Percentiles rank a stretch among this genome's conserved stretches.
phyloP scores from a whole-genome alignment of 441 rosid genomes.

The Erodium moschatum region DNA sequence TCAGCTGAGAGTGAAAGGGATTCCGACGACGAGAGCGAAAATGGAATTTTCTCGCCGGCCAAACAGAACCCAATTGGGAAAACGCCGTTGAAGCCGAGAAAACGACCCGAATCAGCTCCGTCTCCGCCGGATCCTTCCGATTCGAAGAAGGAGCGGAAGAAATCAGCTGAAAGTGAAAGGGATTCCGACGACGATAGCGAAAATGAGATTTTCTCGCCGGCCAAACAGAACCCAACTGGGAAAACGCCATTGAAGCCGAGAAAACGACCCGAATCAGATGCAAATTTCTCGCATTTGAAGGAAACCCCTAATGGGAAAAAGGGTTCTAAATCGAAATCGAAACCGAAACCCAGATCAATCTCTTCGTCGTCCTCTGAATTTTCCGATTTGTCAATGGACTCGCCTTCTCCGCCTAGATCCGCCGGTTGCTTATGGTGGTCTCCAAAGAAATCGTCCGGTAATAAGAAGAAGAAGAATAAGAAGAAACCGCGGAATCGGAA shows the following conservation, averaged over 20 bases:
- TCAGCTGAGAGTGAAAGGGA: neutral
- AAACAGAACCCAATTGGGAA: constrained; percentile 6
- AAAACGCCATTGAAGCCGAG: constrained; percentile 7
- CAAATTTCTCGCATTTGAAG: constrained; percentile 9
- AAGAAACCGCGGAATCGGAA: constrained; percentile 10
- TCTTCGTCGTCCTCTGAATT: constrained; percentile 25
- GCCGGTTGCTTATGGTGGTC: constrained; percentile 63
- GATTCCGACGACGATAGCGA: neutral
- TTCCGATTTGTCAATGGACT: constrained; percentile 19
- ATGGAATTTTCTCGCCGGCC: constrained; percentile 9
- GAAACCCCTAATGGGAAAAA: constrained; percentile 24
- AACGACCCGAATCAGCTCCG: neutral
- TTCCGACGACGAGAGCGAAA: neutral
- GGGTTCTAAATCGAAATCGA: constrained; percentile 20
- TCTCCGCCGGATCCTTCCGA: no score
- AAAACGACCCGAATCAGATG: constrained; percentile 9
- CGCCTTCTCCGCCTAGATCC: constrained; percentile 43
- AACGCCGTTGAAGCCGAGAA: neutral
- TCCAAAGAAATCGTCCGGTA: constrained; percentile 31
- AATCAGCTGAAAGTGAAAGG: neutral
- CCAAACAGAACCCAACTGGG: constrained; percentile 21
- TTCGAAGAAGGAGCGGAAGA: neutral
- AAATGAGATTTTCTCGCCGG: constrained; percentile 13
- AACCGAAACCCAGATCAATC: constrained; percentile 14
- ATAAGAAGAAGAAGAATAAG: constrained; percentile 34